Conservation (phyloP, 805 yeast species). For the Jamesozyma spencerorum region DNA sequence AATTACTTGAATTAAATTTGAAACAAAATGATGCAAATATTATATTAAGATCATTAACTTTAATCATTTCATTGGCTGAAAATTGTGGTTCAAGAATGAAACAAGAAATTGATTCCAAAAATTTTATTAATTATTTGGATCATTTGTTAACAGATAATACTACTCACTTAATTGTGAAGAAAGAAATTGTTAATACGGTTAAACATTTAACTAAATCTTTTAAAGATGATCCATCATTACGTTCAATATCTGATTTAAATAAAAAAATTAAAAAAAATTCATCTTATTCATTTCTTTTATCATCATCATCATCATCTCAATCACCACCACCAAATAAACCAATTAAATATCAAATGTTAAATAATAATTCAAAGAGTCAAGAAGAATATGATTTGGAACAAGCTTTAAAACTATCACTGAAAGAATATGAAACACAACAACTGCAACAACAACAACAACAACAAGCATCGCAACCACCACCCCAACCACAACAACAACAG, state of each 20-base stretch:
- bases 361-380: slow-evolving; percentile 33
- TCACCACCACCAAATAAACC: slow-evolving; percentile 37
- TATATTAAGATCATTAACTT: slow-evolving; percentile 46
- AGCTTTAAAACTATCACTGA: slow-evolving; percentile 64
- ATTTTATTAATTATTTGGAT: slow-evolving; percentile 41
- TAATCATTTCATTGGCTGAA: slow-evolving; percentile 56
- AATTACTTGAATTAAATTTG: slow-evolving; percentile 40
- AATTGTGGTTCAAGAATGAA: slow-evolving; percentile 68
- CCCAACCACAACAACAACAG: slow-evolving; percentile 7
- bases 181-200: slow-evolving; percentile 55
- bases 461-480: slow-evolving; percentile 11
- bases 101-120: slow-evolving; percentile 49
- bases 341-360: slow-evolving; percentile 40
- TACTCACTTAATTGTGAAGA: slow-evolving; percentile 61
- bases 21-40: slow-evolving; percentile 53
- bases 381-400: slow-evolving; percentile 78
- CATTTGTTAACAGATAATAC: slow-evolving; percentile 43
- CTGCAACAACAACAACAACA: slow-evolving; percentile 17
- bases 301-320: no score
- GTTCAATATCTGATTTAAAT: slow-evolving; percentile 56
- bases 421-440: slow-evolving; percentile 40
- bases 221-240: slow-evolving; percentile 64
- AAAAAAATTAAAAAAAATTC: slow-evolving; percentile 37
- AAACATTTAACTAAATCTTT: slow-evolving; percentile 59
- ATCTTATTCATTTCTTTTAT: slow-evolving; percentile 27